These are phyloP conservation scores for Aureobasidium pullulans DNA, from an alignment of 2,329 filamentous ascomycete genomes.

Conservation along the genomic window DNA sequence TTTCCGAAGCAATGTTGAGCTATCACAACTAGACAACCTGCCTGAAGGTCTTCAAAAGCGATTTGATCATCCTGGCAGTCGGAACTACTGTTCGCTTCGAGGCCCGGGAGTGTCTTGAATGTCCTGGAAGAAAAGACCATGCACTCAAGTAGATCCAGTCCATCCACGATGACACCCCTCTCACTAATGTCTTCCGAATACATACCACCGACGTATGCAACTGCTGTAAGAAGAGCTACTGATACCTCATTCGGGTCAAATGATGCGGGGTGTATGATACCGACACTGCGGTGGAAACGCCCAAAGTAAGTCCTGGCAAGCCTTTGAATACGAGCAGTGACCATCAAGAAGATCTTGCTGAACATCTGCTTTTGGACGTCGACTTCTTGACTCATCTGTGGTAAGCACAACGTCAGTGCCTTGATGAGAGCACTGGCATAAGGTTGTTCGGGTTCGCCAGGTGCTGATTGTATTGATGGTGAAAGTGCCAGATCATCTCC, in stretches of 20 bases:
- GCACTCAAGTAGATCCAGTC: background rate
- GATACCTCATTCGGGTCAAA: background rate
- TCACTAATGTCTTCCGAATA: slow-evolving; percentile 10
- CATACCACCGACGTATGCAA: slow-evolving; percentile 12
- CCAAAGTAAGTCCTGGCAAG: background rate
- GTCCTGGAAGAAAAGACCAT: slow-evolving; percentile 6
- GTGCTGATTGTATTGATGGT: background rate
- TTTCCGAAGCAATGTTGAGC: slow-evolving; percentile 14
- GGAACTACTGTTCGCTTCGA: background rate
- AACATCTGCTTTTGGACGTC: background rate
- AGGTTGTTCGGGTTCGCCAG: background rate
- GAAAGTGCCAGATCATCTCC: background rate
- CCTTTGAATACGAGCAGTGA: background rate
- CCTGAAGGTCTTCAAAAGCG: slow-evolving; percentile 13
- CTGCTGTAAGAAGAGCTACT: background rate
- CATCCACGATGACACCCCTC: background rate
- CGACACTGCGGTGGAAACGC: background rate
- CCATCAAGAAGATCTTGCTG: background rate
- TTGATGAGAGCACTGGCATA: background rate
- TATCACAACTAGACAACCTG: slow-evolving; percentile 10
- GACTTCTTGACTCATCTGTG: background rate
- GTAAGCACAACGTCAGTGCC: background rate
- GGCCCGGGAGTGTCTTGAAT: background rate
- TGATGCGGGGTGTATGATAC: background rate
- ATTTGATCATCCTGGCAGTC: background rate